phyloP scores from a whole-genome alignment of 495 filamentous ascomycete species.

The Hypomontagnella monticulosa region DNA sequence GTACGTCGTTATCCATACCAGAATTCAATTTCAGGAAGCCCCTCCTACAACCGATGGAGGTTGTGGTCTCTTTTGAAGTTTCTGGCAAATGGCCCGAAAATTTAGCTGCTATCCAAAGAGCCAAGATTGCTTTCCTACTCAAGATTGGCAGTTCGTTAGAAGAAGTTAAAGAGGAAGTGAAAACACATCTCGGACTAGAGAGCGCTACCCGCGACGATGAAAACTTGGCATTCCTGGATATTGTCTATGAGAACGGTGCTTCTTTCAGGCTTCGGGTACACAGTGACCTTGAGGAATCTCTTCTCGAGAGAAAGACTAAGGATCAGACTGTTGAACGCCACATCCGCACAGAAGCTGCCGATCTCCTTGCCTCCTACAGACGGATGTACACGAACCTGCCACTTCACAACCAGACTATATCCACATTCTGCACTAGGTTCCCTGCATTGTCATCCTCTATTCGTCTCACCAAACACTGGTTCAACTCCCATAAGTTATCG shows the following conservation, averaged over 20 bases:
- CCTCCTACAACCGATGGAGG: slow-evolving; percentile 59
- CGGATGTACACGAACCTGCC: slow-evolving; percentile 75
- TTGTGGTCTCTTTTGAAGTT: slow-evolving; percentile 90
- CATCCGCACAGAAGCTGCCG: slow-evolving; percentile 70
- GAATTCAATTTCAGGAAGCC: slow-evolving; percentile 51
- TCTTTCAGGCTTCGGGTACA: slow-evolving; percentile 75
- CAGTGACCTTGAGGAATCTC: slow-evolving; percentile 82
- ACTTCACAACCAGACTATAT: slow-evolving; percentile 80
- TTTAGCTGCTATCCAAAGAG: slow-evolving; percentile 86
- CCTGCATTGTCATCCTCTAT: slow-evolving; percentile 84
- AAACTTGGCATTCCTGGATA: slow-evolving; percentile 86
- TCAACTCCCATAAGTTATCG: slow-evolving; percentile 80
- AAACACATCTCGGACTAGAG: slow-evolving; percentile 79
- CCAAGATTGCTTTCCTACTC: slow-evolving; percentile 90
- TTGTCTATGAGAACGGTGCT: slow-evolving; percentile 74
- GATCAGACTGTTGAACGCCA: slow-evolving; percentile 70
- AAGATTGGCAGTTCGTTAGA: slow-evolving; percentile 79
- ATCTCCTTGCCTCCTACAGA: slow-evolving; percentile 75
- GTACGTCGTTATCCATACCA: slow-evolving; percentile 69
- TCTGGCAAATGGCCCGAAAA: slow-evolving; percentile 95
- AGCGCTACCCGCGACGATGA: slow-evolving; percentile 70
- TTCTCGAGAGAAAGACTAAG: slow-evolving; percentile 81
- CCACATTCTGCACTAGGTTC: slow-evolving; percentile 80
- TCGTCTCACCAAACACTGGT: slow-evolving; percentile 91
- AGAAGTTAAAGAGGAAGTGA: slow-evolving; percentile 59